Evolutionary conservation across 768 basidiomycete species (phyloP).

Genomic region (Xerocomellus chrysenteron): DNA sequence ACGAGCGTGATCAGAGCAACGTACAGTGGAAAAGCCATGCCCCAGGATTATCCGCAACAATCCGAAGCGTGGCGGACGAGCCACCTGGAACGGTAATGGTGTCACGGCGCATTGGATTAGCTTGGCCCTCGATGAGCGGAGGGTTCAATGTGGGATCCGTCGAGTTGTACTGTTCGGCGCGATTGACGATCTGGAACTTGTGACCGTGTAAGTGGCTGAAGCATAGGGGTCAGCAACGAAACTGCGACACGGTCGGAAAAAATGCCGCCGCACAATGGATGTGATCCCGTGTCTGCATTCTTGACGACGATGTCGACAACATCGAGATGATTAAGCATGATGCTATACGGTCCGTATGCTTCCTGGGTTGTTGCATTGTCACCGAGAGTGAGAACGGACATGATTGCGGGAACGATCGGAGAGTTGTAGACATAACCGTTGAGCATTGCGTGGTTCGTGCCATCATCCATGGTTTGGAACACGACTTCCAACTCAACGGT

Average conservation of each 20-base stretch:
- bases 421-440: slow-evolving; percentile 67
- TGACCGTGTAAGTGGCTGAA: slow-evolving; percentile 89
- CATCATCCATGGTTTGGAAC: slow-evolving; percentile 86
- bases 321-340: slow-evolving; percentile 71
- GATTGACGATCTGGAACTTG: slow-evolving; percentile 77
- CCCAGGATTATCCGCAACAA: slow-evolving; percentile 91
- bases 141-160: slow-evolving; percentile 79
- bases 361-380: slow-evolving; percentile 58
- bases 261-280: slow-evolving; percentile 70
- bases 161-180: slow-evolving; percentile 67
- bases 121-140: slow-evolving; percentile 69
- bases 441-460: slow-evolving; percentile 81
- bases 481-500: slow-evolving; percentile 67
- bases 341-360: slow-evolving; percentile 81
- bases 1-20: slow-evolving; percentile 25
- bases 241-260: background rate
- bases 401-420: slow-evolving; percentile 71
- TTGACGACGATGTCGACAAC: slow-evolving; percentile 77
- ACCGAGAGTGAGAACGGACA: slow-evolving; percentile 78
- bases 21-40: slow-evolving; percentile 82
- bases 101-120: slow-evolving; percentile 91
- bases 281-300: slow-evolving; percentile 70
- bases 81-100: slow-evolving; percentile 75
- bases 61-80: slow-evolving; percentile 67
- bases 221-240: background rate